These are phyloP conservation scores for Coemansia sp. DNA, from an alignment of 192 early-diverging fungal genomes.

Conservation along the genomic window DNA sequence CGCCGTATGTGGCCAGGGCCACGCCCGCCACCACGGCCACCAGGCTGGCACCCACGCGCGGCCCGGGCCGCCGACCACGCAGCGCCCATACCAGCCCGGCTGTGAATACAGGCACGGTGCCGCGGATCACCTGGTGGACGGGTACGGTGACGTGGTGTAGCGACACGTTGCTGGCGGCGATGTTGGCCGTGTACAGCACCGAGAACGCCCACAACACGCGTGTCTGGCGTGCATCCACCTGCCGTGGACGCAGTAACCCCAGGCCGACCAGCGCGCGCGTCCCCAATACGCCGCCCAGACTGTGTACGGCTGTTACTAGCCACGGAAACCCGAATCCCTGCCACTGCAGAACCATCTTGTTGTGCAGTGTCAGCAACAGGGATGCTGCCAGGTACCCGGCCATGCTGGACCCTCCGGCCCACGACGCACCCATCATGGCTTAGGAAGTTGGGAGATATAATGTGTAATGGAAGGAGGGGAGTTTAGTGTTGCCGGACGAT, in stretches of 20 bases:
- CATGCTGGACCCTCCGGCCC: too few relatives aligned
- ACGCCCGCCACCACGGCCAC: constrained; percentile 66
- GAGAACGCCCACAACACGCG: constrained; percentile 72
- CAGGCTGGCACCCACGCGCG: constrained; percentile 35
- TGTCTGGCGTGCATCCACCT: constrained; percentile 54
- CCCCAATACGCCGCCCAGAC: constrained; percentile 64
- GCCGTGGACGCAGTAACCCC: constrained; percentile 51
- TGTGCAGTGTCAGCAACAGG: constrained; percentile 67
- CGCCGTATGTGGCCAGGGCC: constrained; percentile 74
- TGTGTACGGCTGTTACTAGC: constrained; percentile 82
- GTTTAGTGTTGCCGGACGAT: too few relatives aligned
- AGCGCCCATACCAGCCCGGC: constrained; percentile 46
- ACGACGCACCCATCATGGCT: too few relatives aligned
- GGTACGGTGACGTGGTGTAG: constrained; percentile 60
- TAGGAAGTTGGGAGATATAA: too few relatives aligned
- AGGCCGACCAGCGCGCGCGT: constrained; percentile 46
- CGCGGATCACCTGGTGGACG: constrained; percentile 78
- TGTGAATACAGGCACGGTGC: constrained; percentile 77
- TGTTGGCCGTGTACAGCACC: constrained; percentile 83
- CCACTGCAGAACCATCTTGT: constrained; percentile 73
- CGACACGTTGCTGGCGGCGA: constrained; percentile 79
- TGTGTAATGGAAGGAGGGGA: too few relatives aligned
- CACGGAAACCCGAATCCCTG: constrained; percentile 76
- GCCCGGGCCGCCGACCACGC: too few relatives aligned
- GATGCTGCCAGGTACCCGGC: constrained; percentile 10